These are phyloP conservation scores for Saccharomyces hybrid DNA, from an alignment of 1,139 yeast species.

Conservation along the genomic window DNA sequence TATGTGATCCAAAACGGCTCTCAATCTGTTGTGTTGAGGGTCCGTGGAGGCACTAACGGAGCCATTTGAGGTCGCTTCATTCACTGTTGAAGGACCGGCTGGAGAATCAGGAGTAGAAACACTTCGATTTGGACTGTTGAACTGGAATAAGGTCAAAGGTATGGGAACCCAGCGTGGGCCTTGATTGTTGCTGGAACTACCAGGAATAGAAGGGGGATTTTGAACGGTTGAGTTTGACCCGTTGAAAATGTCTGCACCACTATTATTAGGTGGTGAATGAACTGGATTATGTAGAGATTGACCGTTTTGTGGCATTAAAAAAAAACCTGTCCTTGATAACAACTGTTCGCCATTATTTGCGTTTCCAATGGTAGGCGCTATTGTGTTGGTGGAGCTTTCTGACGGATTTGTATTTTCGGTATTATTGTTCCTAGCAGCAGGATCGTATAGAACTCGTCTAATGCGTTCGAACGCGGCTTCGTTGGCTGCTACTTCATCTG, in stretches of 20 bases:
- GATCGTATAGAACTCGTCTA: slow-evolving; percentile 21
- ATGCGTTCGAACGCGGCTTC: slow-evolving; percentile 25
- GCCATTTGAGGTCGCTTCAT: not conserved
- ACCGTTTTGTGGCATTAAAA: not conserved
- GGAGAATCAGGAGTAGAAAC: not conserved
- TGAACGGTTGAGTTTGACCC: slow-evolving; percentile 1
- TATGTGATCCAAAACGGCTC: slow-evolving; percentile 14
- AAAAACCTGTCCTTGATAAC: not conserved
- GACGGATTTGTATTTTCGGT: not conserved
- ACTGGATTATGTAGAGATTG: slow-evolving; percentile 2
- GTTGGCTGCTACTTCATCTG: slow-evolving; percentile 10
- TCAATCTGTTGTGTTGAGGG: slow-evolving; percentile 12
- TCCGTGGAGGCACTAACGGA: slow-evolving; percentile 1
- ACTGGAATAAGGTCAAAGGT: slow-evolving; percentile 11
- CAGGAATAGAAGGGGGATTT: slow-evolving; percentile 1
- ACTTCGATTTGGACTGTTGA: not conserved
- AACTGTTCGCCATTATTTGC: not conserved
- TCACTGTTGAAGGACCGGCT: not conserved
- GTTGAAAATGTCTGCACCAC: not conserved
- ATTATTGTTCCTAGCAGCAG: slow-evolving; percentile 3
- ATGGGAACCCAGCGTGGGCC: slow-evolving; percentile 15
- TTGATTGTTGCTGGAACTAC: slow-evolving; percentile 7
- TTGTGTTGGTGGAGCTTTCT: not conserved
- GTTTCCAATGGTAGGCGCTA: not conserved
- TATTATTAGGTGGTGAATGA: slow-evolving; percentile 3